Conservation (phyloP, 495 filamentous ascomycete genomes). For the Oidiodendron maius region DNA sequence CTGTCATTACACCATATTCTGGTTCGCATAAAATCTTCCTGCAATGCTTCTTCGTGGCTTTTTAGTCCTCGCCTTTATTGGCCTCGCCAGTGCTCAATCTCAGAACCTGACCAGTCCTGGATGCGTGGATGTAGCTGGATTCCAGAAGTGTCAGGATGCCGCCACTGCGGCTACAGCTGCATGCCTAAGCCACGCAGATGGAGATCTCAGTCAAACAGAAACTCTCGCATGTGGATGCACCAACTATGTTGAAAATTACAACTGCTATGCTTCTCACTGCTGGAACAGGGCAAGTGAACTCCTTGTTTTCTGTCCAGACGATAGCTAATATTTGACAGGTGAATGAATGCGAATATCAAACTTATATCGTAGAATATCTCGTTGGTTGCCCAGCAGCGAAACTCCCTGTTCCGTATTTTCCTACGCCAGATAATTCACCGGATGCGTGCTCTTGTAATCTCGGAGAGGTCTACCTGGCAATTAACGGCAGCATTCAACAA, state of each 20-base stretch:
- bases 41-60: not conserved
- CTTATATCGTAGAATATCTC: constrained; percentile 5
- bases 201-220: not conserved
- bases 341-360: constrained; percentile 11
- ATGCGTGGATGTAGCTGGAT: constrained; percentile 3
- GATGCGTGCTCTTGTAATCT: constrained; percentile 7
- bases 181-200: not conserved
- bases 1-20: too few species aligned
- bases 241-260: constrained; percentile 7
- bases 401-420: constrained; percentile 5
- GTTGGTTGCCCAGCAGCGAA: constrained; percentile 2
- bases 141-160: constrained; percentile 3
- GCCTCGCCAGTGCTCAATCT: not conserved
- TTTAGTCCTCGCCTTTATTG: not conserved
- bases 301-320: not conserved
- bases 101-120: constrained; percentile 5
- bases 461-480: constrained; percentile 4
- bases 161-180: not conserved
- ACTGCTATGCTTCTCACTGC: constrained; percentile 8
- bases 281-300: constrained; percentile 3
- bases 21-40: too few species aligned
- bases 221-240: constrained; percentile 5
- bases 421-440: constrained; percentile 3
- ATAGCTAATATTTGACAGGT: not conserved
- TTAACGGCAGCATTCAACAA: not conserved